Base-by-base conservation (phyloP, 164 flowering plant genomes). In the Stephania cephalantha region DNA sequence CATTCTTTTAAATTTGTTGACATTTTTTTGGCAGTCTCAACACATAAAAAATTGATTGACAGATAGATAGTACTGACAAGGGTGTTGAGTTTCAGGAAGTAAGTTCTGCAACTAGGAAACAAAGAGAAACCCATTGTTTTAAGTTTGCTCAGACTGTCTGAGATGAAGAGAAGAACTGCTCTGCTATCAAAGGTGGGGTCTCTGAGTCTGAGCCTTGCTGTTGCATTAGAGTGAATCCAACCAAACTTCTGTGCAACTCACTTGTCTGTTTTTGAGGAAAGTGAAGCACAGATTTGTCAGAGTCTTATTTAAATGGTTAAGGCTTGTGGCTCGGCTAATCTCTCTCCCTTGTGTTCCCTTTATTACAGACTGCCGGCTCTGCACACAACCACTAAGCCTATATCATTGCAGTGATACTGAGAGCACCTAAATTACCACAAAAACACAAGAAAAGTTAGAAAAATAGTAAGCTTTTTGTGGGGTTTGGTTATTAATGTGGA, bases 261-360 rank as follows among this genome's bases (percentile, higher is more conserved):
- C 55, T 3, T 1, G 55, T 50, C 55, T 50, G 55, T 50, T 50
- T 8, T 50, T 9, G 55, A 50, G 55, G 55, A 50, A 48, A 48
- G 53, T 48, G 53, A 48, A 8, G 53, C 53, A 48, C 53, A 48
- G 53, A 46, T 46, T 46, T 46, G 7, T 46, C 9, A 25, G 25
- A 25, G 25, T 25, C 25, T 25, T 35, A 35, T 35, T 35, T 35
- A 35, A 35, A 35, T 35, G 53, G 53, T 8, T 8, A 48, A 48
- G 9, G 53, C 53, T 48, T 48, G 53, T 48, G 53, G 53, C 13
- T 48, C 11, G 0, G 53, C 13, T 48, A 9, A 67, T 42, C 7
- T 13, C 91, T 86, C 90, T 87, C 84, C 82, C 55, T 80, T 58
- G n/a, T 71, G 86, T 88, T 84, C 75, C 77, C 96, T 87, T 80